Conservation (phyloP, 306 rosid species). For the Acacia melanoxylon region DNA sequence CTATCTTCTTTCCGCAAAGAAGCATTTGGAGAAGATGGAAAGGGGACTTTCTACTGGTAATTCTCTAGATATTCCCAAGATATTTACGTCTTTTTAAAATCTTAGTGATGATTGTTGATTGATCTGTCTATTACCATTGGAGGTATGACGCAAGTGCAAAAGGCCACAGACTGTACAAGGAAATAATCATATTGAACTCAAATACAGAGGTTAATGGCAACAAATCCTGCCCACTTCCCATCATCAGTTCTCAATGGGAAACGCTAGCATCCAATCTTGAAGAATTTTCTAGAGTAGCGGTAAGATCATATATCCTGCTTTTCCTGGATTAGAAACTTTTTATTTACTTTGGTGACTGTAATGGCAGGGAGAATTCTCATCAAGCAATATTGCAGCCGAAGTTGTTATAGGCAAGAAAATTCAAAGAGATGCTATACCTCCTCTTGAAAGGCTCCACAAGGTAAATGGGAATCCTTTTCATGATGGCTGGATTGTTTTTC, state of each 20-base stretch:
- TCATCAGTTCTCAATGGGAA: slow-evolving; percentile 66
- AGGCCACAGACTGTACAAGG: slow-evolving; percentile 59
- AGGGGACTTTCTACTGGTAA: slow-evolving; percentile 72
- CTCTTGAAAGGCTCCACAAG: slow-evolving; percentile 66
- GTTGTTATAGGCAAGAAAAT: slow-evolving; percentile 54
- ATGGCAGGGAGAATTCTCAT: slow-evolving; percentile 59
- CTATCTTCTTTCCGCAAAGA: slow-evolving; percentile 69
- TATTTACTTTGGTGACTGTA: slow-evolving; percentile 29
- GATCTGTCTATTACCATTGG: slow-evolving; percentile 31
- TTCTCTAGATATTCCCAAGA: slow-evolving; percentile 10
- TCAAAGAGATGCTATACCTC: slow-evolving; percentile 65
- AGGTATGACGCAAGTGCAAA: slow-evolving; percentile 83
- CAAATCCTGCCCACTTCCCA: slow-evolving; percentile 42
- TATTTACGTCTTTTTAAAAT: not conserved
- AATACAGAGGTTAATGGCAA: slow-evolving; percentile 42
- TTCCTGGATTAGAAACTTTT: not conserved
- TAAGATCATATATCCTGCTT: slow-evolving; percentile 40
- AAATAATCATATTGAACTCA: slow-evolving; percentile 32
- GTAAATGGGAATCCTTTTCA: slow-evolving; percentile 36
- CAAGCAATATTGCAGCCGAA: not conserved
- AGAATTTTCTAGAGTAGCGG: slow-evolving; percentile 55
- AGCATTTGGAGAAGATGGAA: slow-evolving; percentile 63
- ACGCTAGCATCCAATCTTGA: slow-evolving; percentile 72
- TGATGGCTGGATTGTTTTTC: slow-evolving; percentile 9
- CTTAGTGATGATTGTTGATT: slow-evolving; percentile 20